Evolutionary conservation across 768 basidiomycete genomes (phyloP).

Genomic region (Chiua virens): DNA sequence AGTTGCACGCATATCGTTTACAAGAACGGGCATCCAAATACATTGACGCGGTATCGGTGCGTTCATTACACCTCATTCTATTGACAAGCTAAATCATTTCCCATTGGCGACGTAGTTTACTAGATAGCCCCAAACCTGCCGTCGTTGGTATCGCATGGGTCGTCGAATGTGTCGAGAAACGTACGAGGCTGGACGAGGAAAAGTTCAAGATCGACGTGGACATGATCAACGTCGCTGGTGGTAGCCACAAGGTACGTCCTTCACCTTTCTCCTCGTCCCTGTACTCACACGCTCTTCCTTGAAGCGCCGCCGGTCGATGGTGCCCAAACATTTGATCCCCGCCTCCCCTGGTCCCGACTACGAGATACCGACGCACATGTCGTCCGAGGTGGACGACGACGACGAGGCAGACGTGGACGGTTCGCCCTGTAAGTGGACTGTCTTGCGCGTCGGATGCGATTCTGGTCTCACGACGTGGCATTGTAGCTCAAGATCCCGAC

Average conservation of each 20-base stretch:
- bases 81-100: not conserved
- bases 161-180: conserved; percentile 78
- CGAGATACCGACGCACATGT: conserved; percentile 14
- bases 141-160: conserved; percentile 90
- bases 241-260: conserved; percentile 57
- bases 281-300: not conserved
- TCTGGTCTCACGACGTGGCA: conserved; percentile 4
- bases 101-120: conserved; percentile 38
- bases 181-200: conserved; percentile 59
- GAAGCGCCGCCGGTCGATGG: conserved; percentile 73
- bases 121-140: conserved; percentile 66
- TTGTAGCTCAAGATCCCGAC: conserved; percentile 26
- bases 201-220: conserved; percentile 67
- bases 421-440: conserved; percentile 23
- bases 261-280: not conserved
- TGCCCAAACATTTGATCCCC: conserved; percentile 58
- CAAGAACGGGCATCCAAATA: conserved; percentile 79
- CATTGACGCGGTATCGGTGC: conserved; percentile 69
- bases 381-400: conserved; percentile 30
- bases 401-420: conserved; percentile 24
- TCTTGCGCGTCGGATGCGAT: not conserved
- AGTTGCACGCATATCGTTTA: conserved; percentile 83
- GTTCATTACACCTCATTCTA: conserved; percentile 14
- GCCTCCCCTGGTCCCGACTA: conserved; percentile 16
- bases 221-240: conserved; percentile 53